Evolutionary conservation across 2,329 filamentous ascomycete genomes (phyloP).

Genomic region (Proliferodiscus dingleyae): DNA sequence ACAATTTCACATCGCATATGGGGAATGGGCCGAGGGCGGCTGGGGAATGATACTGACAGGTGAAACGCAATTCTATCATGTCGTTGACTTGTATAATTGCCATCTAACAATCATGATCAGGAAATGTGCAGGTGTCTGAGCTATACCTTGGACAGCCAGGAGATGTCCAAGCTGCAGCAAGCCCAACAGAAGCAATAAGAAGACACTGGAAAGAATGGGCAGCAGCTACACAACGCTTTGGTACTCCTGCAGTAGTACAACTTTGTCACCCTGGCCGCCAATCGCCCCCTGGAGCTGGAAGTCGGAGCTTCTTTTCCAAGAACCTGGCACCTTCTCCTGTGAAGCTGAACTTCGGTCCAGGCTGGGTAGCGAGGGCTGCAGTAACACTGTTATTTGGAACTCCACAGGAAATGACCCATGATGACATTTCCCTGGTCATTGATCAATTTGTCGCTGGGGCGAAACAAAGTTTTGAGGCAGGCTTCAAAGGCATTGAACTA

Average conservation of each 20-base stretch:
- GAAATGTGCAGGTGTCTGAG: slow-evolving; percentile 42
- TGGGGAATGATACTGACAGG: slow-evolving; percentile 50
- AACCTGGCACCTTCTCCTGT: slow-evolving; percentile 41
- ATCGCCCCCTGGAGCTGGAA: slow-evolving; percentile 36
- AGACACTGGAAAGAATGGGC: slow-evolving; percentile 38
- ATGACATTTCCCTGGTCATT: slow-evolving; percentile 50
- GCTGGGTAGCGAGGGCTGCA: slow-evolving; percentile 30
- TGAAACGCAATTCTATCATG: slow-evolving; percentile 4
- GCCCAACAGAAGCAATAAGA: slow-evolving; percentile 28
- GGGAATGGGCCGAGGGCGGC: slow-evolving; percentile 47
- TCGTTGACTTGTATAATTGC: background rate
- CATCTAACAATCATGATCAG: slow-evolving; percentile 17
- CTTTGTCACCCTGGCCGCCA: slow-evolving; percentile 46
- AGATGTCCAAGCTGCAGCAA: slow-evolving; percentile 30
- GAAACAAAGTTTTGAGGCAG: slow-evolving; percentile 42
- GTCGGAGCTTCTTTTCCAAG: slow-evolving; percentile 34
- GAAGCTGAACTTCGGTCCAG: slow-evolving; percentile 37
- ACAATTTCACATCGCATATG: slow-evolving; percentile 42
- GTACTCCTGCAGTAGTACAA: slow-evolving; percentile 40
- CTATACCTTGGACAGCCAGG: slow-evolving; percentile 33
- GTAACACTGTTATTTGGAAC: slow-evolving; percentile 41
- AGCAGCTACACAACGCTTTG: slow-evolving; percentile 26
- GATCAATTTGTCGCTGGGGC: slow-evolving; percentile 49
- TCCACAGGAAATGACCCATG: slow-evolving; percentile 50
- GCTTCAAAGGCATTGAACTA: slow-evolving; percentile 49